Evolutionary conservation across 805 yeast species (phyloP), one percentile per base, ranked within the genome.

Genomic region (Zygoascus biomembranicola): DNA sequence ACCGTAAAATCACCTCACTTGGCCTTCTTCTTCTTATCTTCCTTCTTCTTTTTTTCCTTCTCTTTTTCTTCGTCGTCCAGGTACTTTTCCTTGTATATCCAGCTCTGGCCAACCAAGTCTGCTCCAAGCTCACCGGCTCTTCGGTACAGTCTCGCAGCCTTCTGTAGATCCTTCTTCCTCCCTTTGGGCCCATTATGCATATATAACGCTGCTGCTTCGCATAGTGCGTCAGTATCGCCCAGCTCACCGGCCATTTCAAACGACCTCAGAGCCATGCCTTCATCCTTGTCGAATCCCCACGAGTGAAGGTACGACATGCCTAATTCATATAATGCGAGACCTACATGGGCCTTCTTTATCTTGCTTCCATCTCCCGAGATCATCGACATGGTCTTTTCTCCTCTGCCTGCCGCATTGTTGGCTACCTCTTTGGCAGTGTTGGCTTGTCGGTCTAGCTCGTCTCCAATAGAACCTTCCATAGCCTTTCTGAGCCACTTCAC

Each of bases 51-150:
- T 46, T 55, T 53, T 45, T 55, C 50, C 53, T 55, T 53, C 23
- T 48, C 26, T 8, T 32, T 42, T 23, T 47, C 52, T 19, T 39
- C 55, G 19, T 51, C 55, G 43, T 66, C 62, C 69, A 72, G 65
- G 61, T 85, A 85, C 70, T 84, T 85, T 47, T 79, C 80, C 66
- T 83, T 85, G 69, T 84, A 80, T 37, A 85, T 83, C 92, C 92
- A 85, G 55, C 82, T 78, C 54, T 84, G 81, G 0, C 90, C 90
- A 26, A 82, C 77, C 52, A 82, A 68, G 58, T 74, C 77, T 20
- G 77, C 77, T 2, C 90, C 90, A 58, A 76, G 74, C 31, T 74
- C 69, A 51, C 82, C 89, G 14, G 87, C 85, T 32, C 80, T 68
- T 43, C 90, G 73, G 54, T 80, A 77, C 83, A 90, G 84, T 11